These are phyloP conservation scores for Rhodotorula toruloides DNA, from an alignment of 768 basidiomycete genomes.

Conservation along the genomic window DNA sequence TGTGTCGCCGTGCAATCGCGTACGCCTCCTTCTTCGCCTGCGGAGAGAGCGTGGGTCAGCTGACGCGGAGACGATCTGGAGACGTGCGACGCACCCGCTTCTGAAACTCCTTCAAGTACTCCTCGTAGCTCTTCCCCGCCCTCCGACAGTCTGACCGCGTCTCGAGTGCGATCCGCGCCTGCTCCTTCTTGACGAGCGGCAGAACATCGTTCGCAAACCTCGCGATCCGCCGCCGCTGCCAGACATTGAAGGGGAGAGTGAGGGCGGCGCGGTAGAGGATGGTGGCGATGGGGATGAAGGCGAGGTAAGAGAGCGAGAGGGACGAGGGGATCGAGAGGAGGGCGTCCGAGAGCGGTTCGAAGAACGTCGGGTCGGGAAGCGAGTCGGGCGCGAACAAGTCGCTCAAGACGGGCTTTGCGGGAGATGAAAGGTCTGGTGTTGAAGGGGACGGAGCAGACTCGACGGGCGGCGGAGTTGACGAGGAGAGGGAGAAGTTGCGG, in stretches of 20 bases:
- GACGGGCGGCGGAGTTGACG: no score
- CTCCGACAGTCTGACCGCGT: constrained; percentile 44
- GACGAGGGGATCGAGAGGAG: constrained; percentile 40
- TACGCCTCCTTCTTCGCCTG: constrained; percentile 31
- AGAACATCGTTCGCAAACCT: constrained; percentile 43
- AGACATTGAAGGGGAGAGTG: constrained; percentile 47
- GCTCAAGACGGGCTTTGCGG: constrained; percentile 5
- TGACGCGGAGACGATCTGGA: background rate
- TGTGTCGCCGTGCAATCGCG: constrained; percentile 30
- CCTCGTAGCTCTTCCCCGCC: constrained; percentile 44
- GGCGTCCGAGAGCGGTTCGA: constrained; percentile 29
- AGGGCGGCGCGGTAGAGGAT: constrained; percentile 43
- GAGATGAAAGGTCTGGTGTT: background rate
- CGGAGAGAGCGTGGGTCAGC: background rate
- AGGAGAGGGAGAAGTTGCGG: no score
- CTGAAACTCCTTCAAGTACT: constrained; percentile 44
- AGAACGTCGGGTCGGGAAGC: constrained; percentile 34
- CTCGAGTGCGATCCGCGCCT: constrained; percentile 40
- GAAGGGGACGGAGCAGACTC: background rate
- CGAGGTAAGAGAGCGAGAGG: constrained; percentile 41
- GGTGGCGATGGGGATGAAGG: constrained; percentile 46
- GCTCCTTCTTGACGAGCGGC: constrained; percentile 44
- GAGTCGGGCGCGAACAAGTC: constrained; percentile 4
- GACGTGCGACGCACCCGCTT: constrained; percentile 39
- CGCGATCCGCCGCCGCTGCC: constrained; percentile 44